Conservation (phyloP, 1,139 yeast species). For the Candida glucosophila region DNA sequence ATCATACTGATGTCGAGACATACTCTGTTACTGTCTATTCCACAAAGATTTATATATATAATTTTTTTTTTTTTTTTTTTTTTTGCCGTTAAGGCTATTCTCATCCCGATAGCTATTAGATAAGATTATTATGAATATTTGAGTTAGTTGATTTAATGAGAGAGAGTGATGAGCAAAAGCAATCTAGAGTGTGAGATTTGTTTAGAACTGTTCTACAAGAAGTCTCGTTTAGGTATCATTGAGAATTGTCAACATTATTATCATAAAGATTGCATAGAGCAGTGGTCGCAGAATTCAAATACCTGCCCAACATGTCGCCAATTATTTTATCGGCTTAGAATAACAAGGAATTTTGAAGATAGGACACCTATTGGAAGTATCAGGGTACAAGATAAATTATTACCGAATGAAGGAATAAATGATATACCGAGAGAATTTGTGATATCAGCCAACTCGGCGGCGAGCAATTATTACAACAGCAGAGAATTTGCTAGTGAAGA, state of each 20-base stretch:
- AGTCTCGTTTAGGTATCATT: slow-evolving; percentile 24
- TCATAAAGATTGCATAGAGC: slow-evolving; percentile 36
- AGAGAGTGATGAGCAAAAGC: too few relatives aligned
- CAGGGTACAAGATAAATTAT: slow-evolving; percentile 22
- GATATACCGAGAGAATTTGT: slow-evolving; percentile 32
- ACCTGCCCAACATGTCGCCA: slow-evolving; percentile 47
- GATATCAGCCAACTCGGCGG: slow-evolving; percentile 19
- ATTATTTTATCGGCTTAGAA: slow-evolving; percentile 20
- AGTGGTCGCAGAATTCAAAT: slow-evolving; percentile 43
- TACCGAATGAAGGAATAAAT: slow-evolving; percentile 29
- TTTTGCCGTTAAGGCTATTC: too few relatives aligned
- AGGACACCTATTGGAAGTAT: slow-evolving; percentile 7
- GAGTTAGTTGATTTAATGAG: too few relatives aligned
- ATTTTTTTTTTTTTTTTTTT: too few relatives aligned
- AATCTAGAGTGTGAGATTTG: slow-evolving; percentile 48
- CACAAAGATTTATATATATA: too few relatives aligned
- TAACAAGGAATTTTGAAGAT: slow-evolving; percentile 8
- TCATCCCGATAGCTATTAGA: too few relatives aligned
- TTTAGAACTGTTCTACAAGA: slow-evolving; percentile 25
- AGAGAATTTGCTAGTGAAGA: too few relatives aligned
- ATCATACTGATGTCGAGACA: slow-evolving; percentile 92
- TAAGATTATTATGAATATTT: too few relatives aligned
- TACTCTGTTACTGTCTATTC: too few relatives aligned
- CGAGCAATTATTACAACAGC: too few relatives aligned
- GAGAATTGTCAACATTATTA: slow-evolving; percentile 34